Evolutionary conservation across 257 asterid species (phyloP).

Genomic region (Salvia miltiorrhiza): DNA sequence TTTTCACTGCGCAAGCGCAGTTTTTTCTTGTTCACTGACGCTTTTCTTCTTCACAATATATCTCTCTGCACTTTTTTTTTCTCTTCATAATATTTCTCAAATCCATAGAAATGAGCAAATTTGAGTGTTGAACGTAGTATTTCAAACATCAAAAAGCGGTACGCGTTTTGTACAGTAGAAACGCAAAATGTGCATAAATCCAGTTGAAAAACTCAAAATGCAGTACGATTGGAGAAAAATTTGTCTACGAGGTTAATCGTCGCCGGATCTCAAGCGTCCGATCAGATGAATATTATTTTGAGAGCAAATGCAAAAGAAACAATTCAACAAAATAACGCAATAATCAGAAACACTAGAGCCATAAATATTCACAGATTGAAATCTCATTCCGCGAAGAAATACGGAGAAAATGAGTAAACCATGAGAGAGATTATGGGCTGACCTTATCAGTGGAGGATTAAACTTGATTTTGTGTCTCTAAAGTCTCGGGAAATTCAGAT

Average conservation of each 20-base stretch:
- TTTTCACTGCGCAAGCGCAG: too few relatives aligned
- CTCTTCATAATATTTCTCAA: too few relatives aligned
- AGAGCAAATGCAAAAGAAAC: not conserved
- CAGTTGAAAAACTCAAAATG: too few relatives aligned
- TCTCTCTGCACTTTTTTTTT: too few relatives aligned
- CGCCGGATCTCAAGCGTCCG: constrained; percentile 19
- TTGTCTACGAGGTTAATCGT: not conserved
- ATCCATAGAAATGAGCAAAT: too few relatives aligned
- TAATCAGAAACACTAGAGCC: not conserved
- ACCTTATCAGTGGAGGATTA: constrained; percentile 7
- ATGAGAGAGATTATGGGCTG: not conserved
- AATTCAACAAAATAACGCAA: not conserved
- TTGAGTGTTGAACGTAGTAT: too few relatives aligned
- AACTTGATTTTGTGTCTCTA: not conserved
- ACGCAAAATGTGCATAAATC: too few relatives aligned
- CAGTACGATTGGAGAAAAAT: too few relatives aligned
- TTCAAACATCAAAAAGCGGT: too few relatives aligned
- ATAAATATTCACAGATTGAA: not conserved
- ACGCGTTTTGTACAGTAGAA: too few relatives aligned
- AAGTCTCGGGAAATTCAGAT: constrained; percentile 23
- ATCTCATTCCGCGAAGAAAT: not conserved
- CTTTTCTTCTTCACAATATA: too few relatives aligned
- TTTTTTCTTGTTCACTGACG: too few relatives aligned
- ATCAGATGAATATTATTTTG: constrained; percentile 3
- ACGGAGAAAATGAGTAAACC: not conserved